phyloP scores from a whole-genome alignment of 2,329 filamentous ascomycete species.

The Colletotrichum camelliae region DNA sequence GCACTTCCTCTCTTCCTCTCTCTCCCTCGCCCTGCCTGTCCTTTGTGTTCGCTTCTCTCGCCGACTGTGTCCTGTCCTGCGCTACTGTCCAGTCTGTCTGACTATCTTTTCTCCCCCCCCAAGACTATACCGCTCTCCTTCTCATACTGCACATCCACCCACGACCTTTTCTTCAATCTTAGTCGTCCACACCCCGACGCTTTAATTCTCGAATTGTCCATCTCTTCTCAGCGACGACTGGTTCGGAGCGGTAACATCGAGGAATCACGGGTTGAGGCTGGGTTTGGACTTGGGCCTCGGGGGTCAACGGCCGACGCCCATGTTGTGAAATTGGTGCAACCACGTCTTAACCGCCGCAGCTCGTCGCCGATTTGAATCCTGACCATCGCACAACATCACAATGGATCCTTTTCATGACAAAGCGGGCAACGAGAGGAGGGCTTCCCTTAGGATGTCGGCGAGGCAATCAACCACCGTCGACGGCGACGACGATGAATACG shows the following conservation, averaged over 20 bases:
- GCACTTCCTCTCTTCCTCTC: conserved; percentile 2
- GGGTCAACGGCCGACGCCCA: conserved; percentile 13
- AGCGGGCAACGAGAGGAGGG: conserved; percentile 44
- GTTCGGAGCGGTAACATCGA: neutral
- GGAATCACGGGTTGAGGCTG: conserved; percentile 1
- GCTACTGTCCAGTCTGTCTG: neutral
- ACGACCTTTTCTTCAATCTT: neutral
- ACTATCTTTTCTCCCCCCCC: neutral
- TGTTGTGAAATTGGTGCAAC: conserved; percentile 14
- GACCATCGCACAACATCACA: conserved; percentile 20
- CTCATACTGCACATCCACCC: neutral
- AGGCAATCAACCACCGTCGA: conserved; percentile 36
- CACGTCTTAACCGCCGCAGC: neutral
- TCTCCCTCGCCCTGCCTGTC: neutral
- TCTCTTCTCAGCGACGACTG: neutral
- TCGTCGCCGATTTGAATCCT: conserved; percentile 6
- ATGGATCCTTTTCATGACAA: conserved; percentile 49
- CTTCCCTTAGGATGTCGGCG: conserved; percentile 47
- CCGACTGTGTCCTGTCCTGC: neutral
- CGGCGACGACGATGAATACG: conserved; percentile 52
- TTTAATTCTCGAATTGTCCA: neutral
- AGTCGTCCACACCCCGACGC: neutral
- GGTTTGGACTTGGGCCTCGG: conserved; percentile 12
- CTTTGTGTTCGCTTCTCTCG: neutral
- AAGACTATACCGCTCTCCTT: neutral